A percentile compares a stretch with the other conserved stretches of the same genome.
Conservation (phyloP, 2,329 filamentous ascomycete species). For the Neobulgaria alba region DNA sequence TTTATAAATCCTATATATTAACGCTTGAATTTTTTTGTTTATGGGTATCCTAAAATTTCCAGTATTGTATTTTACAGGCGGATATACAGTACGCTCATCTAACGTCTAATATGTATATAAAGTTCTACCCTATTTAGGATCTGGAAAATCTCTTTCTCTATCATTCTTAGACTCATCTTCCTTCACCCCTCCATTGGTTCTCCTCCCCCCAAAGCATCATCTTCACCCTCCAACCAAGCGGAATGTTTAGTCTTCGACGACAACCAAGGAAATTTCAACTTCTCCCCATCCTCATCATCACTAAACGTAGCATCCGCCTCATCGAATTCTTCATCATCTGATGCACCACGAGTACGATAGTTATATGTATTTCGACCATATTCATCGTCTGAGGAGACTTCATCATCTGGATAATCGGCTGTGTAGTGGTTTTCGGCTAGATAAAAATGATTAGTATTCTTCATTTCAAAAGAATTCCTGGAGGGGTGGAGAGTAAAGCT, state of each 20-base stretch:
- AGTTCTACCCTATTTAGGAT: too few relatives aligned
- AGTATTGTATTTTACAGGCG: too few relatives aligned
- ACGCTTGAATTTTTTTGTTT: too few relatives aligned
- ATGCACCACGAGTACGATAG: conserved; percentile 36
- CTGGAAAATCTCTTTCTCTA: too few relatives aligned
- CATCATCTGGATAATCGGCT: conserved; percentile 74
- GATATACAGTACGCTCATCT: too few relatives aligned
- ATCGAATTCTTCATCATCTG: conserved; percentile 26
- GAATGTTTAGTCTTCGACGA: background rate
- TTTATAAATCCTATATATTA: too few relatives aligned
- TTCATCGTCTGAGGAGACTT: conserved; percentile 64
- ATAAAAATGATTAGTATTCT: conserved; percentile 14
- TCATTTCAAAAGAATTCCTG: background rate
- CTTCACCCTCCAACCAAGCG: too few relatives aligned
- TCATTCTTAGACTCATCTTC: too few relatives aligned
- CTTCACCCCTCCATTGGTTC: too few relatives aligned
- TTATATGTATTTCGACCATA: conserved; percentile 47
- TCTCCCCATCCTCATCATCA: conserved; percentile 19
- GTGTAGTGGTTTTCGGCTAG: conserved; percentile 72
- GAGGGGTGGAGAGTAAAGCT: conserved; percentile 16
- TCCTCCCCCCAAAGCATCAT: conserved; percentile 13
- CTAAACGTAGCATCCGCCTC: conserved; percentile 5
- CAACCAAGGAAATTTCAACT: conserved; percentile 23
- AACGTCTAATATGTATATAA: too few relatives aligned
- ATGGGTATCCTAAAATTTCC: too few relatives aligned